phyloP scores from a whole-genome alignment of 73 alveolate genomes.

The Paramecium bursaria region DNA sequence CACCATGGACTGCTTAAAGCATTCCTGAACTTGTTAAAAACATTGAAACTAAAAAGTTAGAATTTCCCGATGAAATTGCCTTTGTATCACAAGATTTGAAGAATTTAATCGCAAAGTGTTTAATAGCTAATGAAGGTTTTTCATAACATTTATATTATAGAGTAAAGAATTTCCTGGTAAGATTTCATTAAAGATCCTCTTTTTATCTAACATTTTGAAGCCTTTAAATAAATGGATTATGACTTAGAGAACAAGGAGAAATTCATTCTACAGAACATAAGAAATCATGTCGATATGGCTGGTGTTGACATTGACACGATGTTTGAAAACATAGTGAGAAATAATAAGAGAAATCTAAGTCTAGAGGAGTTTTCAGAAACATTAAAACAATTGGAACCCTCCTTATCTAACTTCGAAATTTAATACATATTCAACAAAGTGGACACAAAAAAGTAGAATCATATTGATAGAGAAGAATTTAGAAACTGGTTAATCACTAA shows the following conservation, averaged over 20 bases:
- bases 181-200: conserved; percentile 22
- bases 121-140: conserved; percentile 3
- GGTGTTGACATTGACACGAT: background rate
- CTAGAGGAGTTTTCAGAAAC: conserved; percentile 3
- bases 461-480: conserved; percentile 4
- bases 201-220: conserved; percentile 18
- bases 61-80: background rate
- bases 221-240: background rate
- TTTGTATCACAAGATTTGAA: conserved; percentile 8
- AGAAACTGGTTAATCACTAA: conserved; percentile 24
- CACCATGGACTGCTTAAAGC: conserved; percentile 62
- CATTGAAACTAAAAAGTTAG: background rate
- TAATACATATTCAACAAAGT: conserved; percentile 13
- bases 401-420: background rate
- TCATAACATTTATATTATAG: background rate
- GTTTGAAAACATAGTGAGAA: background rate
- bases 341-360: background rate
- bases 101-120: conserved; percentile 26
- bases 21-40: conserved; percentile 42
- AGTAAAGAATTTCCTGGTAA: conserved; percentile 3
- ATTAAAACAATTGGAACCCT: background rate
- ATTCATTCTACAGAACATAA: background rate
- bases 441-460: background rate
- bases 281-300: background rate
- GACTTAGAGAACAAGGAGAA: conserved; percentile 8